phyloP scores from a whole-genome alignment of 2,329 filamentous ascomycete species.

The Plenodomus lindquistii region DNA sequence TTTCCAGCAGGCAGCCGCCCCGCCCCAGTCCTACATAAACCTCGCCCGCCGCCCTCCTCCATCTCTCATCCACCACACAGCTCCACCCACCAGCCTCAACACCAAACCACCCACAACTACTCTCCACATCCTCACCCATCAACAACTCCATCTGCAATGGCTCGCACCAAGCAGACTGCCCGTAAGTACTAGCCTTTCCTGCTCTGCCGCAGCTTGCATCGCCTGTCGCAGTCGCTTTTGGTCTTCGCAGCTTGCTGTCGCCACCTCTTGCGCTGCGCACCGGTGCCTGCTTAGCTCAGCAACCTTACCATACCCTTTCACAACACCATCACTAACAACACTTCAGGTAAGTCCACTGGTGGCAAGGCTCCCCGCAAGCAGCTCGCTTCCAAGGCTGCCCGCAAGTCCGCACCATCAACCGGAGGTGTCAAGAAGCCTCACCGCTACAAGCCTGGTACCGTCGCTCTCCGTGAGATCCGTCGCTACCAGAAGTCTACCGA shows the following conservation, averaged over 20 bases:
- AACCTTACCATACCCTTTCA: neutral
- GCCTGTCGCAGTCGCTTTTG: conserved; percentile 17
- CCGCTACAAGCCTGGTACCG: conserved; percentile 65
- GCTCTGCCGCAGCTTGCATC: conserved; percentile 21
- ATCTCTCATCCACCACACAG: conserved; percentile 43
- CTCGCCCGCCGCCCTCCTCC: conserved; percentile 39
- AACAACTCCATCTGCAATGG: conserved; percentile 46
- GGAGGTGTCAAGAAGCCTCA: conserved; percentile 67
- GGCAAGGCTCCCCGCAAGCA: conserved; percentile 84
- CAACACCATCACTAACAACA: conserved; percentile 33
- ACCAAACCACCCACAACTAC: conserved; percentile 18
- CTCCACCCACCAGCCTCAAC: conserved; percentile 19
- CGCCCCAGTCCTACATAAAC: conserved; percentile 44
- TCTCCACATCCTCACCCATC: conserved; percentile 27
- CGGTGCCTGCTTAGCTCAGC: conserved; percentile 11
- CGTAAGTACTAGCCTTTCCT: conserved; percentile 49
- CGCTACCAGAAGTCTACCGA: conserved; percentile 89
- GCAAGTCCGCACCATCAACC: conserved; percentile 96
- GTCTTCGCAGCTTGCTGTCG: conserved; percentile 13
- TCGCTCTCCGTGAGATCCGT: conserved; percentile 88
- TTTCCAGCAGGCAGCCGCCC: conserved; percentile 42
- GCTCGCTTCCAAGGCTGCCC: conserved; percentile 98
- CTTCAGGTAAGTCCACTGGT: conserved; percentile 72
- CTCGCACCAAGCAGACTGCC: conserved; percentile 61
- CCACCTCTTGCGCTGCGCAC: conserved; percentile 18